Evolutionary conservation across 169 alveolate genomes (phyloP), one percentile per base, ranked within the genome.

Genomic region (Ichthyophthirius multifiliis): DNA sequence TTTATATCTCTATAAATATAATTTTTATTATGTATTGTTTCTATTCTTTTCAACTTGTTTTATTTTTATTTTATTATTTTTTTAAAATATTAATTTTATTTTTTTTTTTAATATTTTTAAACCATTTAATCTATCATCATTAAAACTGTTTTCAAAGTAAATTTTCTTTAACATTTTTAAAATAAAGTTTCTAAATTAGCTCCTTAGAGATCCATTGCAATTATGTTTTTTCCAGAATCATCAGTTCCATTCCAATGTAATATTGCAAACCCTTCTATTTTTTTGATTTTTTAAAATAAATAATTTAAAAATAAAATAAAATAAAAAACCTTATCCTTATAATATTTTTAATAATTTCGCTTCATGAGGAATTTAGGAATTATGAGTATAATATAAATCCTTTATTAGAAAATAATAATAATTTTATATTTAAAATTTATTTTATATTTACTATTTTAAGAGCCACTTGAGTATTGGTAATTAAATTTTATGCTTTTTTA

Each of bases 101-200:
- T 83, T 6, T 0, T 78, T 65, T 65, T 67, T 65, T 32, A 64
- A 41, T 64, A 15, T 32, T 64, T 7, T 12, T 35, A 18, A 65
- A 89, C 83, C 88, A 89, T 85, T 83, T 89, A 86, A 83, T 84
- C 86, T 20, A 76, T 85, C n/a, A 88, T 64, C 94, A 89, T 89
- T 43, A 85, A 83, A 44, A 89, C 81, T 23, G 94, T 89, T 74
- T 85, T 84, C 37, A 85, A 75, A n/a, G 90, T 74, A 65, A 89
- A 84, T 80, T 74, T 83, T 34, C 86, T 83, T 44, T 84, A 74
- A 75, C 73, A 77, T 83, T 81, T 64, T 44, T 55, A 46, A 37
- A 78, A 85, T 65, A 82, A 65, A 45, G 77, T 81, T 15, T 82
- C 85, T 63, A 85, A 74, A 65, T 85, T 74, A 20, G 86, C 86